These are phyloP conservation scores for Lasiosphaeria ovina DNA, from an alignment of 495 filamentous ascomycete genomes.

Conservation along the genomic window DNA sequence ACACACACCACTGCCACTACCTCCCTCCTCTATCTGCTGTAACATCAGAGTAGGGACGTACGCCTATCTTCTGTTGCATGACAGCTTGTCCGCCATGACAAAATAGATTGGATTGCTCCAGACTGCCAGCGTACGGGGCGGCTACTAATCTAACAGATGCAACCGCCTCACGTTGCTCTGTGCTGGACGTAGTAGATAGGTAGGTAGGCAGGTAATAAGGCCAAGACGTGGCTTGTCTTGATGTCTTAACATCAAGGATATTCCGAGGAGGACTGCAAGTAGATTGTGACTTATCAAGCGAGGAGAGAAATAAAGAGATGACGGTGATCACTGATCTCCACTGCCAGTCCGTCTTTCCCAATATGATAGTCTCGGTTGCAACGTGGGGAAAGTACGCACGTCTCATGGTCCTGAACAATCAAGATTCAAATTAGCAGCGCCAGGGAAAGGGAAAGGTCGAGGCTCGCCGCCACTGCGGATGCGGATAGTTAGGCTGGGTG, in stretches of 20 bases:
- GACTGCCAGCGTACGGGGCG: not conserved
- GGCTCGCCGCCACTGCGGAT: too few relatives aligned
- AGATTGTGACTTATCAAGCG: too few relatives aligned
- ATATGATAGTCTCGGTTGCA: not conserved
- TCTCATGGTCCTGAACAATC: too few relatives aligned
- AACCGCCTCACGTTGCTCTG: constrained; percentile 2
- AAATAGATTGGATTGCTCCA: constrained; percentile 10
- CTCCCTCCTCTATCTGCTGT: constrained; percentile 2
- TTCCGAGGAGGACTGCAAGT: too few relatives aligned
- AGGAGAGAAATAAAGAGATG: not conserved
- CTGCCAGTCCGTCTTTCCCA: not conserved
- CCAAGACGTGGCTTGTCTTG: too few relatives aligned
- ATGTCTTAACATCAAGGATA: not conserved
- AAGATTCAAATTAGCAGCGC: too few relatives aligned
- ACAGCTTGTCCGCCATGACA: constrained; percentile 5
- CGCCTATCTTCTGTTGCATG: constrained; percentile 3
- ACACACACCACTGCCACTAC: constrained; percentile 10
- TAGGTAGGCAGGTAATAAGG: too few relatives aligned
- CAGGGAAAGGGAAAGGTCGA: too few relatives aligned
- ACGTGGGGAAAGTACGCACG: too few relatives aligned
- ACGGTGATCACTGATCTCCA: too few relatives aligned
- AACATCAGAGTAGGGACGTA: not conserved
- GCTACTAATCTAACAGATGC: constrained; percentile 11
- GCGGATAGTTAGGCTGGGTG: constrained; percentile 22
- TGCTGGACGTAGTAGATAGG: not conserved